Evolutionary conservation across 768 basidiomycete genomes (phyloP).

Genomic region (Trametopsis cervina): DNA sequence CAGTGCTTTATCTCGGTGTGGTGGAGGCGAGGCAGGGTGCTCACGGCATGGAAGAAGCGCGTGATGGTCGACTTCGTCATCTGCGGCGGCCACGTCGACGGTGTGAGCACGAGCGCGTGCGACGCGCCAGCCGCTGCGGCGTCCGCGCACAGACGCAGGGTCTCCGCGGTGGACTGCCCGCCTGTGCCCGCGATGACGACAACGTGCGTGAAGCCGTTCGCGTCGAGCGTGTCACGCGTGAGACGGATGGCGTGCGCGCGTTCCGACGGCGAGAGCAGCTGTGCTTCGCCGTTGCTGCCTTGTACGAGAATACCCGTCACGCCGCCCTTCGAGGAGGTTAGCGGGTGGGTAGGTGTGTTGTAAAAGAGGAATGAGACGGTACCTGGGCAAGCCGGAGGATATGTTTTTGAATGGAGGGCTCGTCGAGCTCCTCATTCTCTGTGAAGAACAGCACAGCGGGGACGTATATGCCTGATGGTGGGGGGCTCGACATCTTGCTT

Average conservation of each 20-base stretch:
- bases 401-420: slow-evolving; percentile 59
- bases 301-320: slow-evolving; percentile 69
- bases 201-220: slow-evolving; percentile 59
- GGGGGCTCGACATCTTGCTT: slow-evolving; percentile 26
- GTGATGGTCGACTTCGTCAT: slow-evolving; percentile 61
- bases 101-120: slow-evolving; percentile 70
- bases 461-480: slow-evolving; percentile 67
- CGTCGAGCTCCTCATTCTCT: slow-evolving; percentile 63
- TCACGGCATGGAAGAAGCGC: slow-evolving; percentile 58
- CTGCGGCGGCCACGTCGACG: slow-evolving; percentile 59
- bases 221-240: slow-evolving; percentile 66
- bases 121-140: slow-evolving; percentile 80
- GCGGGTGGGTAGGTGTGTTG: neutral
- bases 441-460: slow-evolving; percentile 74
- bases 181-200: slow-evolving; percentile 81
- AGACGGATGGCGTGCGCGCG: slow-evolving; percentile 54
- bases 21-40: too few relatives aligned
- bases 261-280: slow-evolving; percentile 68
- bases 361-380: slow-evolving; percentile 10
- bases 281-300: slow-evolving; percentile 72
- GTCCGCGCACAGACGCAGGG: slow-evolving; percentile 59
- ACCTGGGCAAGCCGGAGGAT: slow-evolving; percentile 70
- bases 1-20: too few relatives aligned
- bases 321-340: slow-evolving; percentile 44
- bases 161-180: slow-evolving; percentile 72